These are phyloP conservation scores for Phaffomyces antillensis DNA, from an alignment of 805 yeast species.

Conservation along the genomic window DNA sequence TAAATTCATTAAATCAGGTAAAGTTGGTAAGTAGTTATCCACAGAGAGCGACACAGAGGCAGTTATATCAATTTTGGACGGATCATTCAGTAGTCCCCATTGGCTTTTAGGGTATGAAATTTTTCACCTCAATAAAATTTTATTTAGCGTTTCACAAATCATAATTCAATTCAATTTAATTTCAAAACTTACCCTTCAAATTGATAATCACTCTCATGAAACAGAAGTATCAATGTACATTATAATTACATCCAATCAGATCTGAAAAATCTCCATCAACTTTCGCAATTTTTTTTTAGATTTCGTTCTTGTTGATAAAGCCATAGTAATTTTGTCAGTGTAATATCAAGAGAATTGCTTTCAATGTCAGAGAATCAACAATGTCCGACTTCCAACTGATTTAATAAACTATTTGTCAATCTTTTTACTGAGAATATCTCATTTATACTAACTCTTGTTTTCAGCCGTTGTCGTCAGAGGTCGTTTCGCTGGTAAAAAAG, in stretches of 20 bases:
- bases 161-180: no score
- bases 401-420: neutral
- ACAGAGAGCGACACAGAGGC: neutral
- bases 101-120: neutral
- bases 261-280: no score
- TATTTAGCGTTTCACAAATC: no score
- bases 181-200: no score
- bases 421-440: neutral
- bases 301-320: no score
- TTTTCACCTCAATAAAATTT: neutral
- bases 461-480: slow-evolving; percentile 95
- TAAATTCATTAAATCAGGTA: slow-evolving; percentile 98
- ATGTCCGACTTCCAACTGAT: neutral
- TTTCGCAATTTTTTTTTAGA: no score
- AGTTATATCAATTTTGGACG: neutral
- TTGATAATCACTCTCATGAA: no score
- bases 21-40: slow-evolving; percentile 63
- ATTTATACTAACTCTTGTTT: slow-evolving; percentile 7
- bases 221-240: no score
- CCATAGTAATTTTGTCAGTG: no score
- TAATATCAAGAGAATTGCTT: no score
- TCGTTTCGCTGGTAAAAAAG: slow-evolving; percentile 99
- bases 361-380: no score
- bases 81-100: neutral
- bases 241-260: no score